Percentiles rank a stretch among this genome's conserved stretches.
phyloP scores from a whole-genome alignment of 1,284 basidiomycete genomes.

The Irpex sp. region DNA sequence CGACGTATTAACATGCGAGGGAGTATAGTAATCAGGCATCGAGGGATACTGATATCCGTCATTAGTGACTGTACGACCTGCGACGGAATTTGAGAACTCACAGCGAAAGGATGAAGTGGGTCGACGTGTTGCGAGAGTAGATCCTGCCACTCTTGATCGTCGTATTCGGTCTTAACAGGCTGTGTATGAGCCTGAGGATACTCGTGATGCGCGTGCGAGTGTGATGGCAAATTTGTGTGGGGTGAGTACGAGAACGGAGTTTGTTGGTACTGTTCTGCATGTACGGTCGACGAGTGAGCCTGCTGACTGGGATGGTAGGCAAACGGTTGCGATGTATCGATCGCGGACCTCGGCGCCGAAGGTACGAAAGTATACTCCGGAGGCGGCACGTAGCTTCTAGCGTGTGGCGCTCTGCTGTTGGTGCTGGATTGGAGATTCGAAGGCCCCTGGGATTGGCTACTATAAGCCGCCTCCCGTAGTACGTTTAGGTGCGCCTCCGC shows the following conservation, averaged over 20 bases:
- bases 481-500: neutral
- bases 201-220: neutral
- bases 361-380: neutral
- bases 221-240: neutral
- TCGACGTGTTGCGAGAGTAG: conserved; percentile 38
- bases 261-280: neutral
- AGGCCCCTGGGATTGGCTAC: too few species aligned
- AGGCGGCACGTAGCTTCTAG: neutral
- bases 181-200: conserved; percentile 20
- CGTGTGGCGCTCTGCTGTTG: too few species aligned
- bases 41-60: conserved; percentile 33
- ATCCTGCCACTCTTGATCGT: conserved; percentile 20
- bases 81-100: conserved; percentile 31
- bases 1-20: neutral
- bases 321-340: neutral
- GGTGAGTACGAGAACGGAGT: neutral
- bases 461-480: too few species aligned
- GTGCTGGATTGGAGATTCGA: too few species aligned
- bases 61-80: neutral
- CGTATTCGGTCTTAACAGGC: conserved; percentile 15
- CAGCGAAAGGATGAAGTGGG: conserved; percentile 54
- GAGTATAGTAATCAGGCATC: conserved; percentile 32
- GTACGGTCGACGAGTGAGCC: neutral
- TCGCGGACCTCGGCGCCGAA: neutral
- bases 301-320: neutral